These are phyloP conservation scores for Chytriomyces sp. DNA, from an alignment of 192 early-diverging fungal species.

Conservation along the genomic window DNA sequence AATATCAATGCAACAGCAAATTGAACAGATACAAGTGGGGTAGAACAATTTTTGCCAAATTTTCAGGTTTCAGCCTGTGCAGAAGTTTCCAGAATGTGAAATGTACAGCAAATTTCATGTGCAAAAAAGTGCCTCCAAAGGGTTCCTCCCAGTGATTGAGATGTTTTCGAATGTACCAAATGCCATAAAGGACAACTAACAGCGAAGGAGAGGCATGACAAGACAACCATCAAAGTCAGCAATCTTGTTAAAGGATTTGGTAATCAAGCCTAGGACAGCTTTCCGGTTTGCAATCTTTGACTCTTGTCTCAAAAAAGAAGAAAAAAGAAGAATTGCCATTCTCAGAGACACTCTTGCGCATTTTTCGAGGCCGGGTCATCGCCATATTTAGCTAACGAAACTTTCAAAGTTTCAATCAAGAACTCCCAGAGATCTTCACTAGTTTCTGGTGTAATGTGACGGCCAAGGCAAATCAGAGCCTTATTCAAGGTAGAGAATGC, in stretches of 20 bases:
- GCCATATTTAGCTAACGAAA: background rate
- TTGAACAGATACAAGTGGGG: conserved; percentile 65
- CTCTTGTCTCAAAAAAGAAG: too few species aligned
- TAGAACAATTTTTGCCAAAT: conserved; percentile 74
- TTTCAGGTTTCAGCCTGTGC: conserved; percentile 63
- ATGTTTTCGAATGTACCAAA: conserved; percentile 42
- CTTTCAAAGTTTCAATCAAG: conserved; percentile 11
- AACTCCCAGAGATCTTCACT: conserved; percentile 39
- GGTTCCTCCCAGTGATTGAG: conserved; percentile 46
- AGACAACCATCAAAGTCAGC: background rate
- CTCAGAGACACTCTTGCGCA: conserved; percentile 9
- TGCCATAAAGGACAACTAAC: conserved; percentile 34
- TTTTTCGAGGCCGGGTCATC: conserved; percentile 9
- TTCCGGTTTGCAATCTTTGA: background rate
- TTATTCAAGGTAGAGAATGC: conserved; percentile 34
- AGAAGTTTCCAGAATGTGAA: conserved; percentile 71
- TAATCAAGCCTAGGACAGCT: background rate
- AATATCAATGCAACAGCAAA: background rate
- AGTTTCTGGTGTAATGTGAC: conserved; percentile 37
- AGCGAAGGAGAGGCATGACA: conserved; percentile 31
- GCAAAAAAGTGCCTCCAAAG: conserved; percentile 54
- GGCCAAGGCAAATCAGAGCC: conserved; percentile 37
- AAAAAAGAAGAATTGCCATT: conserved; percentile 7
- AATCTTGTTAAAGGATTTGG: background rate
- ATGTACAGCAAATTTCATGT: conserved; percentile 51